Evolutionary conservation across 2,329 filamentous ascomycete genomes (phyloP), one percentile per base, ranked within the genome.

Genomic region (Pseudocercospora eumusae): DNA sequence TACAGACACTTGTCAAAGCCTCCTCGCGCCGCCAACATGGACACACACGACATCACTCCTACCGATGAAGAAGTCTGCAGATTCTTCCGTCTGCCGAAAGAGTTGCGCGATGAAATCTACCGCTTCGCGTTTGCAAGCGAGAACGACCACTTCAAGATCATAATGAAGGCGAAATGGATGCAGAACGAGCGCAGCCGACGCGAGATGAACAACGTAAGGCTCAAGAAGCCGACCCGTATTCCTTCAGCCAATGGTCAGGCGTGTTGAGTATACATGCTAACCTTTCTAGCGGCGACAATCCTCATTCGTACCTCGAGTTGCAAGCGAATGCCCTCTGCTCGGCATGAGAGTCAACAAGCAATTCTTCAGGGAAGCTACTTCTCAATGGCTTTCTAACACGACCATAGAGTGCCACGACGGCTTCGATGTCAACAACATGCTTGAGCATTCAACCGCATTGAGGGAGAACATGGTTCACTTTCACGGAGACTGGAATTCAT

Each of bases 391-490:
- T 2, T 47, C 36, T 6, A 3, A 13, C 36, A 45, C 82, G 0
- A 80, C 82, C 0, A 68, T 79, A 0, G 76, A 81, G 1, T 79
- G 85, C 20, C 21, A 54, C 7, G 23, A 58, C 5, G 15, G 15
- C n/a, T 56, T 40, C 53, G 53, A 56, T 15, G 18, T 56, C 10
- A 56, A 42, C 31, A 40, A 25, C 31, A 42, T 56, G 31, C 33
- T 56, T 20, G 53, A 56, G 11, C 53, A 40, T 4, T 56, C 50
- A 20, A 54, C 25, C 15, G 27, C 50, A 11, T 33, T 54, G 13
- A 27, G 31, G 11, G 31, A 28, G 15, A 31, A 54, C 27, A 27
- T 54, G 4, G 50, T 33, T 4, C 50, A 54, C 27, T 54, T 54
- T 27, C 25, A 31, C 10, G 50, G 50, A 21, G 31, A 28, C 50